Evolutionary conservation across 2,329 filamentous ascomycete genomes (phyloP).

Genomic region (Verticillium alfalfae): DNA sequence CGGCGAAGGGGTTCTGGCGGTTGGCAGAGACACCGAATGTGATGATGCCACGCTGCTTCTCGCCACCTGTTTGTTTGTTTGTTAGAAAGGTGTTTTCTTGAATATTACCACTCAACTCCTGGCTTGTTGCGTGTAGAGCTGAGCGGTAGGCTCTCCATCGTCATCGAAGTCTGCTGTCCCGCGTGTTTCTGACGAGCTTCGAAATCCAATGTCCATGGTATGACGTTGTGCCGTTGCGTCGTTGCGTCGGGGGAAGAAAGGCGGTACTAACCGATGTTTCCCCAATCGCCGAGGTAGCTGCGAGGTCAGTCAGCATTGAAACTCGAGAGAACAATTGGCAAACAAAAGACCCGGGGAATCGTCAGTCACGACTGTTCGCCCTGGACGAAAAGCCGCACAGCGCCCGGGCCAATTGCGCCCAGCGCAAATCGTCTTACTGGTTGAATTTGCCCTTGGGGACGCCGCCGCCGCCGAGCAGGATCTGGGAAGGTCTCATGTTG

Average conservation of each 20-base stretch:
- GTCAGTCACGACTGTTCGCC: background rate
- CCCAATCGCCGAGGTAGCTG: constrained; percentile 73
- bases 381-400: constrained; percentile 24
- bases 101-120: background rate
- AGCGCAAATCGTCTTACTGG: constrained; percentile 28
- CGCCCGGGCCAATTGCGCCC: constrained; percentile 4
- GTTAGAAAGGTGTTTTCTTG: constrained; percentile 4
- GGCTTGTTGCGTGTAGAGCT: background rate
- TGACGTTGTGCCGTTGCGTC: background rate
- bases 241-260: background rate
- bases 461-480: constrained; percentile 29
- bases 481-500: constrained; percentile 37
- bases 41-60: constrained; percentile 59
- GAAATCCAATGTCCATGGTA: background rate
- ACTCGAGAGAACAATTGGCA: background rate
- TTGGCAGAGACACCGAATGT: constrained; percentile 78
- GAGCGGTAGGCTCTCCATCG: background rate
- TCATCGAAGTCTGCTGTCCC: background rate
- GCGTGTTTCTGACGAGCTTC: background rate
- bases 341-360: background rate
- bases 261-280: constrained; percentile 62
- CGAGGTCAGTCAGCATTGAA: constrained; percentile 15
- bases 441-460: constrained; percentile 34
- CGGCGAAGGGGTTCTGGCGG: constrained; percentile 82
- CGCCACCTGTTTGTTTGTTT: constrained; percentile 35